Percentiles rank a stretch among this genome's conserved stretches.
These are phyloP conservation scores for Fraxinus anomala DNA, from an alignment of 257 asterid species.

Conservation along the genomic window DNA sequence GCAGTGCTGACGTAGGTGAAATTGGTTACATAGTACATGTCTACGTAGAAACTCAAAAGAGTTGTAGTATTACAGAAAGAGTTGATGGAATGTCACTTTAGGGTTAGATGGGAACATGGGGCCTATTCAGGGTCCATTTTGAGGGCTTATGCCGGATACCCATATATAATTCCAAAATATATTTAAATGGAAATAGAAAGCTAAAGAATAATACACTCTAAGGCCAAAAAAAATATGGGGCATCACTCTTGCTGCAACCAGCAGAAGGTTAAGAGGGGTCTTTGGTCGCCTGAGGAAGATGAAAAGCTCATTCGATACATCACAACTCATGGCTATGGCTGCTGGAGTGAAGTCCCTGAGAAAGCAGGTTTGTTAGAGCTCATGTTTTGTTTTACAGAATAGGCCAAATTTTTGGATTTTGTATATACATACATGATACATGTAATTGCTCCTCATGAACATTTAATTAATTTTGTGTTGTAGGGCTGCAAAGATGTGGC, in stretches of 20 bases:
- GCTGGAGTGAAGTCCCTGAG: conserved; percentile 98
- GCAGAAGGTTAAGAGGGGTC: conserved; percentile 97
- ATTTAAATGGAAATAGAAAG: conserved; percentile 17
- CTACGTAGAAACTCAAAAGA: conserved; percentile 44
- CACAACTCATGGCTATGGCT: conserved; percentile 87
- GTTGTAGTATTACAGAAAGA: conserved; percentile 19
- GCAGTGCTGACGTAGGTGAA: conserved; percentile 29
- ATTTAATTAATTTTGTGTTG: not conserved
- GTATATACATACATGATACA: too few species aligned
- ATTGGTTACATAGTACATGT: conserved; percentile 47
- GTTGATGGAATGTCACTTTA: conserved; percentile 85
- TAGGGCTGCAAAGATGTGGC: conserved; percentile 93
- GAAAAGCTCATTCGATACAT: conserved; percentile 77
- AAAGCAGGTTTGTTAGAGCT: conserved; percentile 68
- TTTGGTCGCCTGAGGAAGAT: conserved; percentile 98
- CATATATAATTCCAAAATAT: conserved; percentile 34
- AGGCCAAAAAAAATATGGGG: conserved; percentile 46
- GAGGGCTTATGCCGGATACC: conserved; percentile 44
- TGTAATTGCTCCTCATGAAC: too few species aligned
- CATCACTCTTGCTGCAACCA: conserved; percentile 97
- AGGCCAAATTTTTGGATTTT: too few species aligned
- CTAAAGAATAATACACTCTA: not conserved
- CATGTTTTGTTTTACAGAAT: too few species aligned
- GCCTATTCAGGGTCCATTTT: conserved; percentile 41
- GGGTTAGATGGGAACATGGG: conserved; percentile 86